Percentiles rank a stretch among this genome's conserved stretches.
Conservation (phyloP, 352 stramenopile genomes). For the Globisporangium spiculum region DNA sequence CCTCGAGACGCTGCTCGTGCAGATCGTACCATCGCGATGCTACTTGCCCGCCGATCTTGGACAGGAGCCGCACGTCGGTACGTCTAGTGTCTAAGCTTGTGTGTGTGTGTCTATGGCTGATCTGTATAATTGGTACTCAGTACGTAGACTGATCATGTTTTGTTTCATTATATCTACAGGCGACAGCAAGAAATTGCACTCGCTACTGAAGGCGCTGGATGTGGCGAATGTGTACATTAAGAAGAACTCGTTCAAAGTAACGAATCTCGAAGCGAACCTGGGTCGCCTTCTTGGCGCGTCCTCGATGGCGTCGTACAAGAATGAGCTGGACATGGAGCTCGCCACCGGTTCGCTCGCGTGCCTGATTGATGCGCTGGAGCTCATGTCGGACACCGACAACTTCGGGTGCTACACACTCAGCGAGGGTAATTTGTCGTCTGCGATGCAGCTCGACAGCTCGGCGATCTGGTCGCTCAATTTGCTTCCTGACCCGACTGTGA, state of each 20-base stretch:
- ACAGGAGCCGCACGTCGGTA: conserved; percentile 48
- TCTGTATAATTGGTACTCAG: neutral
- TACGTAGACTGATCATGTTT: neutral
- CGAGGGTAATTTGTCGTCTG: conserved; percentile 71
- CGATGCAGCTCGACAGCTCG: conserved; percentile 92
- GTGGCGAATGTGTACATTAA: conserved; percentile 63
- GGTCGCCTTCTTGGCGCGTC: conserved; percentile 47
- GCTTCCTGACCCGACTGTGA: conserved; percentile 70
- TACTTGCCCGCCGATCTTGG: conserved; percentile 59
- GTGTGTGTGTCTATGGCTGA: neutral
- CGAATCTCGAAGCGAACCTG: conserved; percentile 64
- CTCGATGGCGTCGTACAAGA: conserved; percentile 60
- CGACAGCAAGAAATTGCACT: conserved; percentile 83
- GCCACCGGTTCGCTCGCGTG: conserved; percentile 66
- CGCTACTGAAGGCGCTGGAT: conserved; percentile 63
- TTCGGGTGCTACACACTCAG: conserved; percentile 75
- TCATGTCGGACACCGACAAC: conserved; percentile 62
- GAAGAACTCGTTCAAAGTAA: conserved; percentile 65
- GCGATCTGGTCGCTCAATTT: conserved; percentile 92
- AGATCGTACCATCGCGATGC: conserved; percentile 73
- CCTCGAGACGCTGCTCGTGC: conserved; percentile 81
- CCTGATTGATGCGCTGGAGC: conserved; percentile 60
- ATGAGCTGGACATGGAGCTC: conserved; percentile 64
- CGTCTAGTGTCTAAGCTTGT: neutral
- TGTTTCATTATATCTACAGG: conserved; percentile 12